Evolutionary conservation across 371 early-diverging fungal species (phyloP).

Genomic region (Globomyces sp.): DNA sequence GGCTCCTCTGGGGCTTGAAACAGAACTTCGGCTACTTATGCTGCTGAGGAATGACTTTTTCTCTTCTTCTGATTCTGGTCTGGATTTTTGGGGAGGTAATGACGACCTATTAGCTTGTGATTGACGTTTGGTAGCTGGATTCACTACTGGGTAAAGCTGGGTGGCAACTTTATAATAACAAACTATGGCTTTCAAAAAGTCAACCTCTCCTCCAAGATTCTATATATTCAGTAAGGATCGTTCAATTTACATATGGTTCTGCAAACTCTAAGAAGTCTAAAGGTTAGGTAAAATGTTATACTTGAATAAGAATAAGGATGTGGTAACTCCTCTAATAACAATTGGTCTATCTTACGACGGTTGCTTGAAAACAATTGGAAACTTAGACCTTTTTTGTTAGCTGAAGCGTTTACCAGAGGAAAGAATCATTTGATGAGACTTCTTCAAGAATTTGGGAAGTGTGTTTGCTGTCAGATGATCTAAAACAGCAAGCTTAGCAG

Average conservation of each 20-base stretch:
- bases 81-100: too few relatives aligned
- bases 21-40: background rate
- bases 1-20: background rate
- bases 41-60: background rate
- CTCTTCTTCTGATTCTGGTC: background rate
- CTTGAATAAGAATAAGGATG: background rate
- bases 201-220: background rate
- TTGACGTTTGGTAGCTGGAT: background rate
- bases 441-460: slow-evolving; percentile 8
- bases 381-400: background rate
- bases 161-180: background rate
- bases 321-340: background rate
- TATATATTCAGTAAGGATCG: background rate
- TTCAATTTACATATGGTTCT: background rate
- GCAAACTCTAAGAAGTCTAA: too few relatives aligned
- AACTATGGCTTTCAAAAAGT: background rate
- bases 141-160: background rate
- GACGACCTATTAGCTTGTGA: too few relatives aligned
- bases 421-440: background rate
- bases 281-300: too few relatives aligned
- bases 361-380: background rate
- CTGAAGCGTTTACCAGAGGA: background rate
- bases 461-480: background rate
- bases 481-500: background rate
- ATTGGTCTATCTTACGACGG: background rate